Percentiles rank a stretch among this genome's conserved stretches.
These are phyloP conservation scores for Carpinus viminea DNA, from an alignment of 306 rosid genomes.

Conservation along the genomic window DNA sequence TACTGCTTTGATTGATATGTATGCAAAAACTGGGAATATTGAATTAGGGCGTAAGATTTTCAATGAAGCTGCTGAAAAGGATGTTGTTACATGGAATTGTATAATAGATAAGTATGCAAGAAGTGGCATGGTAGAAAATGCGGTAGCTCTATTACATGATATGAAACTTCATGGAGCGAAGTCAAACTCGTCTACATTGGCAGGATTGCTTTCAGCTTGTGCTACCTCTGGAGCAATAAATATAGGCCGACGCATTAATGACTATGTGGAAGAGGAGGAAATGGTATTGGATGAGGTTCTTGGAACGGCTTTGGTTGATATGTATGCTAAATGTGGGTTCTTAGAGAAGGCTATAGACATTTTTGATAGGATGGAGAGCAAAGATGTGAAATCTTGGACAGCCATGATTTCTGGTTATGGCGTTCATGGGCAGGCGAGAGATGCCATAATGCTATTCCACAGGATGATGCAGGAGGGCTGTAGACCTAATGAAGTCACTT, in stretches of 20 bases:
- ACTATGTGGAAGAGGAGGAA: slow-evolving; percentile 50
- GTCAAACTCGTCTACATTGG: slow-evolving; percentile 61
- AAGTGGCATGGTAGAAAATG: slow-evolving; percentile 48
- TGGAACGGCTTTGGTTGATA: slow-evolving; percentile 69
- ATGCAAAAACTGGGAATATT: slow-evolving; percentile 47
- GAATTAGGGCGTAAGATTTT: slow-evolving; percentile 38
- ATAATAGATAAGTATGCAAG: slow-evolving; percentile 57
- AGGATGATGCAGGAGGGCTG: slow-evolving; percentile 60
- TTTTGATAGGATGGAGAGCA: slow-evolving; percentile 51
- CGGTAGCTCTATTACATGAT: slow-evolving; percentile 40
- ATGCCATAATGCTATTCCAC: slow-evolving; percentile 46
- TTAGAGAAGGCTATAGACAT: slow-evolving; percentile 52
- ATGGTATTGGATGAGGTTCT: slow-evolving; percentile 57
- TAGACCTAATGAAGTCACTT: slow-evolving; percentile 60
- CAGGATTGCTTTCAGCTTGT: slow-evolving; percentile 62
- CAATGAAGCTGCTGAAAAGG: slow-evolving; percentile 47
- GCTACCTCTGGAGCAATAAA: slow-evolving; percentile 52
- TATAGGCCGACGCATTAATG: slow-evolving; percentile 33
- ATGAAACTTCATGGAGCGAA: slow-evolving; percentile 50
- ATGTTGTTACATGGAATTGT: slow-evolving; percentile 77
- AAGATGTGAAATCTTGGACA: slow-evolving; percentile 78
- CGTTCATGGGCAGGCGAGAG: slow-evolving; percentile 55
- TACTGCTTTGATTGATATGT: slow-evolving; percentile 61
- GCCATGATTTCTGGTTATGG: slow-evolving; percentile 71
- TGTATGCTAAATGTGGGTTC: slow-evolving; percentile 72